Evolutionary conservation across 495 filamentous ascomycete genomes (phyloP).

Genomic region (Aspergillus coremiiformis): DNA sequence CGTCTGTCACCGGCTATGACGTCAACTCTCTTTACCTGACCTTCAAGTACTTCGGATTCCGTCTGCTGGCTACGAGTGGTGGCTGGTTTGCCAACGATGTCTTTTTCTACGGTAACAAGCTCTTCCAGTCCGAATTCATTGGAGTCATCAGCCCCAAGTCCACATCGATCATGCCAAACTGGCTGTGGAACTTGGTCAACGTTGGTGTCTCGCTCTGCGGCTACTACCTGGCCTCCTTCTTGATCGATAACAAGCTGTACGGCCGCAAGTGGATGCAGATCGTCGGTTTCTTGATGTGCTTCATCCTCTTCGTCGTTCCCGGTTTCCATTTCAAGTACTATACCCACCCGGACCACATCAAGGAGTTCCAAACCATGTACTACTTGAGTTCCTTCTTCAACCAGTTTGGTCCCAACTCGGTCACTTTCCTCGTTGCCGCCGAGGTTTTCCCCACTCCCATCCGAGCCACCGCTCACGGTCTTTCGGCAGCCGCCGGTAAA

Average conservation of each 20-base stretch:
- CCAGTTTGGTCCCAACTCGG: slow-evolving; percentile 88
- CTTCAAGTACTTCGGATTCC: slow-evolving; percentile 70
- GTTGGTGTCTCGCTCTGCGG: slow-evolving; percentile 72
- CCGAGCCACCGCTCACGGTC: slow-evolving; percentile 82
- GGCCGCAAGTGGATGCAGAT: slow-evolving; percentile 91
- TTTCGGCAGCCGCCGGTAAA: slow-evolving; percentile 80
- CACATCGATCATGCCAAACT: slow-evolving; percentile 65
- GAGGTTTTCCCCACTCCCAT: slow-evolving; percentile 88
- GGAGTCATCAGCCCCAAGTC: slow-evolving; percentile 54
- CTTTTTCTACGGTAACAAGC: slow-evolving; percentile 97
- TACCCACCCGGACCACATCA: slow-evolving; percentile 53
- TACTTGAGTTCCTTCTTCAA: slow-evolving; percentile 93
- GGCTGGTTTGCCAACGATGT: slow-evolving; percentile 89
- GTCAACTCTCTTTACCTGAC: slow-evolving; percentile 67
- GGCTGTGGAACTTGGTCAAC: slow-evolving; percentile 88
- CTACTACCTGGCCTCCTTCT: slow-evolving; percentile 73
- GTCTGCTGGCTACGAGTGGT: slow-evolving; percentile 75
- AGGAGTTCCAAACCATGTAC: slow-evolving; percentile 84
- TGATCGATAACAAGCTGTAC: slow-evolving; percentile 88
- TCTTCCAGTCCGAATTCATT: slow-evolving; percentile 88
- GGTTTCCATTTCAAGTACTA: slow-evolving; percentile 81
- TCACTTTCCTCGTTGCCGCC: slow-evolving; percentile 86
- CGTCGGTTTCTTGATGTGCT: slow-evolving; percentile 76
- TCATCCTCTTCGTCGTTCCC: slow-evolving; percentile 79
- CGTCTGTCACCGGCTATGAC: slow-evolving; percentile 81